Evolutionary conservation across 805 yeast species (phyloP).

Genomic region (Sugiyamaella floridensis): DNA sequence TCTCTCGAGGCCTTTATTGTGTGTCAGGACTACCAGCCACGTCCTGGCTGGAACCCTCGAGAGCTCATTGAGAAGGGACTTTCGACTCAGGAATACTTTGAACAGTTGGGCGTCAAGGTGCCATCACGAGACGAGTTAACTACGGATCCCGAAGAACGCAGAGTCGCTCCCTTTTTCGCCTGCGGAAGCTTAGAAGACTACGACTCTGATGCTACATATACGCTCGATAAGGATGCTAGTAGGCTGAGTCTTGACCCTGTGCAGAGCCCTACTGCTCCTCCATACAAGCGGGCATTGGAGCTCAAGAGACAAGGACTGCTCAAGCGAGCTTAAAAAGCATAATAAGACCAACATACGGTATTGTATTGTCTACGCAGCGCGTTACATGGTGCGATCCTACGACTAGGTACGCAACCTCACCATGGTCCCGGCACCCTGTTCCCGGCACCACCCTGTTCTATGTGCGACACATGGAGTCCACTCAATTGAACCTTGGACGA

Average conservation of each 20-base stretch:
- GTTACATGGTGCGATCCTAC: no score
- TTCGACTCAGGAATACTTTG: conserved; percentile 79
- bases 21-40: conserved; percentile 79
- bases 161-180: conserved; percentile 85
- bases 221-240: conserved; percentile 37
- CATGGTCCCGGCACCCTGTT: no score
- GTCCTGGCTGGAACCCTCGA: conserved; percentile 73
- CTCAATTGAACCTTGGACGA: no score
- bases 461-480: no score
- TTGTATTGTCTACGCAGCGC: no score
- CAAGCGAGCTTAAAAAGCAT: neutral
- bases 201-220: conserved; percentile 94
- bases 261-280: conserved; percentile 94
- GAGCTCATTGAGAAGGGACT: conserved; percentile 8
- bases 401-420: no score
- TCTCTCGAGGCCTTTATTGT: conserved; percentile 92
- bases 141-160: conserved; percentile 39
- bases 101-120: conserved; percentile 34
- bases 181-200: conserved; percentile 87
- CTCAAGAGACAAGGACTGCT: conserved; percentile 70
- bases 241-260: conserved; percentile 73
- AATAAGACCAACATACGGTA: neutral
- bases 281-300: conserved; percentile 87
- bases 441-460: no score
- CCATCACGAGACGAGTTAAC: conserved; percentile 3